phyloP scores from a whole-genome alignment of 768 basidiomycete species.

The Phanerochaete carnosa region DNA sequence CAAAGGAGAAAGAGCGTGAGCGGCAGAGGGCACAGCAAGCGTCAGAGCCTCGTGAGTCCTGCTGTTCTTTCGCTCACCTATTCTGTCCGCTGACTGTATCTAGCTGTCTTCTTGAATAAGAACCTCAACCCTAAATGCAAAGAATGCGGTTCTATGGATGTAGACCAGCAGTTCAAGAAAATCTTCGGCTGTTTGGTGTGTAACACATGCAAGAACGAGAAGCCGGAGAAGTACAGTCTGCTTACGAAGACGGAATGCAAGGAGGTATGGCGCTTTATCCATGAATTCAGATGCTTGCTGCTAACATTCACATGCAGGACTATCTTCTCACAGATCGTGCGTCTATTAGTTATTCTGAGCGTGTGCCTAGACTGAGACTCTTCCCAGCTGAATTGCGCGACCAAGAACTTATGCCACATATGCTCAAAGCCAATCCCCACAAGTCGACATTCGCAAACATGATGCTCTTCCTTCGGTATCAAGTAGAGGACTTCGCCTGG shows the following conservation, averaged over 20 bases:
- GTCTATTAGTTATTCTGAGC: slow-evolving; percentile 24
- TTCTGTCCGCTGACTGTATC: neutral
- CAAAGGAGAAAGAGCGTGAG: slow-evolving; percentile 82
- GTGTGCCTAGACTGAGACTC: neutral
- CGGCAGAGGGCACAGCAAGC: slow-evolving; percentile 72
- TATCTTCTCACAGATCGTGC: slow-evolving; percentile 91
- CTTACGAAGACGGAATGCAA: slow-evolving; percentile 99
- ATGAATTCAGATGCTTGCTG: neutral
- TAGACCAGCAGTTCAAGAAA: slow-evolving; percentile 78
- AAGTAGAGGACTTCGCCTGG: slow-evolving; percentile 96
- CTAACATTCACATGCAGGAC: slow-evolving; percentile 48
- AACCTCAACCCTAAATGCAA: slow-evolving; percentile 76
- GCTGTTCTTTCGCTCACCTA: neutral
- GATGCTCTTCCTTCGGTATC: slow-evolving; percentile 95
- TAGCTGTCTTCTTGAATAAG: slow-evolving; percentile 79
- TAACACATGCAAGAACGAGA: slow-evolving; percentile 83
- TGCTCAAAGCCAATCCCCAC: slow-evolving; percentile 93
- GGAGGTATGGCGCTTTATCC: slow-evolving; percentile 34
- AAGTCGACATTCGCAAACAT: slow-evolving; percentile 96
- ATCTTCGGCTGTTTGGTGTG: slow-evolving; percentile 87
- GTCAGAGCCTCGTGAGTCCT: slow-evolving; percentile 64
- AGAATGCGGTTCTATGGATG: slow-evolving; percentile 85
- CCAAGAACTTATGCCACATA: slow-evolving; percentile 86
- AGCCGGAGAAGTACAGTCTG: slow-evolving; percentile 90
- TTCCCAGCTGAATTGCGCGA: slow-evolving; percentile 87